phyloP scores from a whole-genome alignment of 1,284 basidiomycete species.

The Apiotrichum siamense region DNA sequence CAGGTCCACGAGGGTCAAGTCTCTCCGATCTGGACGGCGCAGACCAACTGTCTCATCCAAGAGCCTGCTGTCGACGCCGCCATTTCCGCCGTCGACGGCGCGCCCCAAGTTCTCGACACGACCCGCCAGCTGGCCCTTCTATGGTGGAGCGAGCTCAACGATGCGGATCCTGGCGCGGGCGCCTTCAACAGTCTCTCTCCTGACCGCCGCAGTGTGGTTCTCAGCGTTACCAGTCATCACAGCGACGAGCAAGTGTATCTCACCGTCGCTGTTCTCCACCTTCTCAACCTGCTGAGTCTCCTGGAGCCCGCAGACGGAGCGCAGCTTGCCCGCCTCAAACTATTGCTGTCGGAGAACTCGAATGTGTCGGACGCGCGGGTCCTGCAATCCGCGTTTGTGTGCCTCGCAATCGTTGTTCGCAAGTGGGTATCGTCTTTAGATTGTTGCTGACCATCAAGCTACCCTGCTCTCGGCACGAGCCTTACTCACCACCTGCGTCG shows the following conservation, averaged over 20 bases:
- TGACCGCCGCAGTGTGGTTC: constrained; percentile 5
- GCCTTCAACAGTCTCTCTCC: neutral
- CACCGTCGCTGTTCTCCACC: constrained; percentile 53
- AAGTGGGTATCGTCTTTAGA: constrained; percentile 53
- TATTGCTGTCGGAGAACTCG: constrained; percentile 73
- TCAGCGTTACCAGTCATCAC: constrained; percentile 24
- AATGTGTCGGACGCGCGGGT: constrained; percentile 63
- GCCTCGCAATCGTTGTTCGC: constrained; percentile 55
- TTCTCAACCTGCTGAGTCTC: constrained; percentile 75
- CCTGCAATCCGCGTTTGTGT: constrained; percentile 40
- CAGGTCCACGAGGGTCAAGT: neutral
- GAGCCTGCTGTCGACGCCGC: constrained; percentile 11
- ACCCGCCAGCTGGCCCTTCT: constrained; percentile 21
- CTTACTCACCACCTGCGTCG: constrained; percentile 77
- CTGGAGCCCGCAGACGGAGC: constrained; percentile 63
- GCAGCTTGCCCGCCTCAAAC: constrained; percentile 64
- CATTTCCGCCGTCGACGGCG: constrained; percentile 8
- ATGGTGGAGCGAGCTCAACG: constrained; percentile 40
- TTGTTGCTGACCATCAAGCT: constrained; percentile 51
- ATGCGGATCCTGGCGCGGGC: neutral
- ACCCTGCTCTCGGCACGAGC: constrained; percentile 67
- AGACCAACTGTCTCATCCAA: constrained; percentile 25
- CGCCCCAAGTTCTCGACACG: constrained; percentile 18
- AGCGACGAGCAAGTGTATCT: constrained; percentile 40
- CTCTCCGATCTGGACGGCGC: constrained; percentile 20